Evolutionary conservation across 192 early-diverging fungal genomes (phyloP).

Genomic region (Helicostylum pulchrum): DNA sequence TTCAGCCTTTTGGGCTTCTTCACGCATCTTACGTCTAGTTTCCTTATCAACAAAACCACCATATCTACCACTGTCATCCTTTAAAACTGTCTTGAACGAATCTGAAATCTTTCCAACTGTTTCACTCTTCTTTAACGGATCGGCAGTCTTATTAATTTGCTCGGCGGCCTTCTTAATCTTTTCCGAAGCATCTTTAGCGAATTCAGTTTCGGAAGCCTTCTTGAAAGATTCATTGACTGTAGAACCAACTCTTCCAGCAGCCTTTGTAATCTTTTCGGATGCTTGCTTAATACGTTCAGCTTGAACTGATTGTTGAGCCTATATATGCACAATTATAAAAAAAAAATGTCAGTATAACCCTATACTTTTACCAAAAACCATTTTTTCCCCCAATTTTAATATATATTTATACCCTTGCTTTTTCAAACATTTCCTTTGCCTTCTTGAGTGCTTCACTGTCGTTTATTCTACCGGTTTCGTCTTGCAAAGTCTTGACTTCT

Average conservation of each 20-base stretch:
- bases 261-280: slow-evolving; percentile 65
- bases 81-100: slow-evolving; percentile 62
- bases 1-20: slow-evolving; percentile 36
- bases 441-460: slow-evolving; percentile 87
- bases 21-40: slow-evolving; percentile 56
- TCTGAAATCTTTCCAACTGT: slow-evolving; percentile 62
- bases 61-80: slow-evolving; percentile 69
- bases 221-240: slow-evolving; percentile 62
- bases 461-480: slow-evolving; percentile 72
- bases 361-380: background rate
- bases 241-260: slow-evolving; percentile 67
- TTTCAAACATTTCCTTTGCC: slow-evolving; percentile 71
- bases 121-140: slow-evolving; percentile 34
- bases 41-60: slow-evolving; percentile 77
- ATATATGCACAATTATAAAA: background rate
- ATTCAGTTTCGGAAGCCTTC: slow-evolving; percentile 69
- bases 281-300: slow-evolving; percentile 55
- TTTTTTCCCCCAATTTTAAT: slow-evolving; percentile 11
- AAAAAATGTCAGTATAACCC: slow-evolving; percentile 3
- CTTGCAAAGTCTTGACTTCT: slow-evolving; percentile 89
- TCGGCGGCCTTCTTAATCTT: slow-evolving; percentile 50
- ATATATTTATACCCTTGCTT: slow-evolving; percentile 44
- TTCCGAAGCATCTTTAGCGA: slow-evolving; percentile 74
- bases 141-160: slow-evolving; percentile 32
- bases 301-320: slow-evolving; percentile 33